phyloP scores from a whole-genome alignment of 345 rosid species.

The Lepidium sativum region DNA sequence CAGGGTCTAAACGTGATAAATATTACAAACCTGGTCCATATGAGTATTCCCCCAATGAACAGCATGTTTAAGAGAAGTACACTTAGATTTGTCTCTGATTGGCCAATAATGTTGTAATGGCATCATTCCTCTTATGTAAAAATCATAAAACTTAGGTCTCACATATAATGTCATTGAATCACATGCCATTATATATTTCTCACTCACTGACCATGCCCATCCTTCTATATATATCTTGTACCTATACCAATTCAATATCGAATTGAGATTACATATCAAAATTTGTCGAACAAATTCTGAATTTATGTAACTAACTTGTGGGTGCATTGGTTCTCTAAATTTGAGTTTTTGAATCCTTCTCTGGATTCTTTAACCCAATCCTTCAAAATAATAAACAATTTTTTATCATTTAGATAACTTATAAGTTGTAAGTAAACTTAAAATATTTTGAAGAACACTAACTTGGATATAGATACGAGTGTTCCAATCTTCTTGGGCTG shows the following conservation, averaged over 20 bases:
- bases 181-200: constrained; percentile 76
- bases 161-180: constrained; percentile 49
- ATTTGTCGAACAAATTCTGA: not conserved
- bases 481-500: constrained; percentile 29
- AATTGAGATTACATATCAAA: no score
- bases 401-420: not conserved
- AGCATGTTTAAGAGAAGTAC: constrained; percentile 52
- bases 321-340: constrained; percentile 46
- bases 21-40: constrained; percentile 13
- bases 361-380: constrained; percentile 40
- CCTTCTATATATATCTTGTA: constrained; percentile 75
- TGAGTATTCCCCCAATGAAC: constrained; percentile 71
- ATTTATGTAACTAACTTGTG: constrained; percentile 33
- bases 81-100: constrained; percentile 40
- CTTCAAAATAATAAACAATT: constrained; percentile 14
- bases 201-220: constrained; percentile 77
- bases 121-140: constrained; percentile 53
- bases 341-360: constrained; percentile 43
- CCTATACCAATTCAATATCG: constrained; percentile 17
- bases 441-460: not conserved
- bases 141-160: constrained; percentile 44
- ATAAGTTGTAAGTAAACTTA: not conserved
- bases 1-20: not conserved
- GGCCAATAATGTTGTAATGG: constrained; percentile 82
- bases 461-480: constrained; percentile 32